These are phyloP conservation scores for Lepiota brunneoincarnata DNA, from an alignment of 768 basidiomycete genomes.

Conservation along the genomic window DNA sequence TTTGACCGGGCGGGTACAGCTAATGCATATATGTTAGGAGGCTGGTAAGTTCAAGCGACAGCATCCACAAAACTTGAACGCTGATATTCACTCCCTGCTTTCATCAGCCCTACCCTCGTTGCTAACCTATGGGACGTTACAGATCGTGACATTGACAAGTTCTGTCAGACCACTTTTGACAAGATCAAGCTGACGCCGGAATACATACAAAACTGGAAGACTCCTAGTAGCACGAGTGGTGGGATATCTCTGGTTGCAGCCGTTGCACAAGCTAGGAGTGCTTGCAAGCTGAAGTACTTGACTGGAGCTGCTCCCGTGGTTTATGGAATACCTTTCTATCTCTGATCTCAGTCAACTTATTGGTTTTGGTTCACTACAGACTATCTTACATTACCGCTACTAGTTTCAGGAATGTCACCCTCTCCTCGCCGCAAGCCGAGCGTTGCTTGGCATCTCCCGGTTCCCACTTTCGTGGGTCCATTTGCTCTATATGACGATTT, in stretches of 20 bases:
- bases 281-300: slow-evolving; percentile 88
- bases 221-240: not conserved
- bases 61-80: not conserved
- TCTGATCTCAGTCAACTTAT: slow-evolving; percentile 27
- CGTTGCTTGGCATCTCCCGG: too few species aligned
- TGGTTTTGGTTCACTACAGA: not conserved
- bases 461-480: not conserved
- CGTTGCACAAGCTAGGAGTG: slow-evolving; percentile 73
- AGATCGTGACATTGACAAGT: slow-evolving; percentile 94
- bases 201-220: slow-evolving; percentile 11
- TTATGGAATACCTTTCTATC: slow-evolving; percentile 93
- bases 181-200: slow-evolving; percentile 48
- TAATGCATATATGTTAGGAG: slow-evolving; percentile 94
- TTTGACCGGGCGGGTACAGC: slow-evolving; percentile 92
- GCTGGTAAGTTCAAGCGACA: slow-evolving; percentile 66
- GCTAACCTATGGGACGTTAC: slow-evolving; percentile 99
- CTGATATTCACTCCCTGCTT: not conserved
- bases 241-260: slow-evolving; percentile 61
- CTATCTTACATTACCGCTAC: not conserved
- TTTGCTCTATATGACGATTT: too few species aligned
- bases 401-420: not conserved
- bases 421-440: too few species aligned
- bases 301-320: slow-evolving; percentile 95
- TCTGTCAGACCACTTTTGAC: slow-evolving; percentile 81
- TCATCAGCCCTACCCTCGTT: slow-evolving; percentile 77